Base-by-base conservation (phyloP, 2,329 filamentous ascomycete genomes). In the Phialophora expanda region DNA sequence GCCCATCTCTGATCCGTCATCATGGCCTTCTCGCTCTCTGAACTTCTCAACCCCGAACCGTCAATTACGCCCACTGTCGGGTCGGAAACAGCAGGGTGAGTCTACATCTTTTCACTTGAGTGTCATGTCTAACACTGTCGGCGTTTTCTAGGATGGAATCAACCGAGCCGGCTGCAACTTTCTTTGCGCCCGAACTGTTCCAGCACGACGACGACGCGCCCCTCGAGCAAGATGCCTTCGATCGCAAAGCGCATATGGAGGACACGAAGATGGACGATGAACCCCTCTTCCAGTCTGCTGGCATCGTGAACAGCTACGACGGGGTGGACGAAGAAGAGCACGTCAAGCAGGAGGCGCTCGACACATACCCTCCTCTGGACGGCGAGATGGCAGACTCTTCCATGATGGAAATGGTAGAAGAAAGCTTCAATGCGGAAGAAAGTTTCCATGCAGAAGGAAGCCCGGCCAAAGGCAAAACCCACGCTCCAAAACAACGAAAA, bases 171-270 rank as follows among this genome's bases (percentile, higher is more conserved):
- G 32, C 64, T 17, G 44, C 56, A 17, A 53, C 58, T 30, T 63
- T 62, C 51, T 71, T 72, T 58, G 69, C 71, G 57, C 68, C 71
- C 3, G 71, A 71, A 66, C 67, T 72, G 50, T 71, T 72, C 53
- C 64, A 70, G 28, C 56, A 55, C 28, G 57, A 65, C 38, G 54
- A 66, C 26, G 66, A 67, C 58, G 67, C 63, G 55, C 55, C 69
- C 6, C 63, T 53, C n/a, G 56, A 57, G 4, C 64, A 67, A 34
- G 64, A 69, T 38, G 34, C 57, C 34, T 62, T 69, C 28, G 55
- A 50, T 26, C 41, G 56, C 34, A 59, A 66, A 5, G 56, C 66
- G 12, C 62, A 69, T n/a, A 66, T 64, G 34, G 57, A 67, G 1
- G 65, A 65, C 14, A 67, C 63, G 17, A 56, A 63, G 11, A 68